phyloP scores from a whole-genome alignment of 2,329 filamentous ascomycete genomes.

The Colletotrichum orbiculare region DNA sequence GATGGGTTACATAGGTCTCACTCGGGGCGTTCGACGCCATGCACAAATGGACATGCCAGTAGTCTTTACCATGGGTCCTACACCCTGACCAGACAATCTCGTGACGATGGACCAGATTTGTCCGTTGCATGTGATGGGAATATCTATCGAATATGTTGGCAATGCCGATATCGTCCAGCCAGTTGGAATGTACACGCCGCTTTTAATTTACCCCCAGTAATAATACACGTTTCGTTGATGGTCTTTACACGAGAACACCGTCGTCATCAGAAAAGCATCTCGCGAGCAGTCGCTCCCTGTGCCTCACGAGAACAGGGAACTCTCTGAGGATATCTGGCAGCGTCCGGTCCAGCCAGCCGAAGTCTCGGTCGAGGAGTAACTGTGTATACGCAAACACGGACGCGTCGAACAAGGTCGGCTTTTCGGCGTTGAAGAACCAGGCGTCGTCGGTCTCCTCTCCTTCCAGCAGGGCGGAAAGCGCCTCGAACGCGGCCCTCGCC shows the following conservation, averaged over 20 bases:
- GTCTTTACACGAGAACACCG: constrained; percentile 11
- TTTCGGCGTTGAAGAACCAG: constrained; percentile 62
- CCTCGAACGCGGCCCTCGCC: constrained; percentile 57
- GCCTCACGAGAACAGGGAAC: constrained; percentile 70
- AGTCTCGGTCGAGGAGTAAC: constrained; percentile 73
- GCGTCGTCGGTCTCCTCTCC: constrained; percentile 39
- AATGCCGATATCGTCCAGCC: neutral
- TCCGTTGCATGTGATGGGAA: too few species aligned
- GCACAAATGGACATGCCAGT: constrained; percentile 26
- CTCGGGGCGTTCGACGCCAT: constrained; percentile 23
- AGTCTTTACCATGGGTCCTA: neutral
- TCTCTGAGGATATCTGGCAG: constrained; percentile 67
- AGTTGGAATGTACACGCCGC: neutral
- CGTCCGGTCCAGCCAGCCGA: constrained; percentile 73
- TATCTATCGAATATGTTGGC: neutral
- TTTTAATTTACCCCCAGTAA: neutral
- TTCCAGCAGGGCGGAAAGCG: constrained; percentile 57
- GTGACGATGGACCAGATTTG: too few species aligned
- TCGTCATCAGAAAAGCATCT: constrained; percentile 22
- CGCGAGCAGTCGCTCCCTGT: constrained; percentile 48
- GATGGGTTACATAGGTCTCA: constrained; percentile 30
- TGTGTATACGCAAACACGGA: constrained; percentile 91
- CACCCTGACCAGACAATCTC: too few species aligned
- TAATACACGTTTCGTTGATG: neutral
- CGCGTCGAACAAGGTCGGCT: constrained; percentile 85